These are phyloP conservation scores for Crataegus laevigata DNA, from an alignment of 306 rosid species.

Conservation along the genomic window DNA sequence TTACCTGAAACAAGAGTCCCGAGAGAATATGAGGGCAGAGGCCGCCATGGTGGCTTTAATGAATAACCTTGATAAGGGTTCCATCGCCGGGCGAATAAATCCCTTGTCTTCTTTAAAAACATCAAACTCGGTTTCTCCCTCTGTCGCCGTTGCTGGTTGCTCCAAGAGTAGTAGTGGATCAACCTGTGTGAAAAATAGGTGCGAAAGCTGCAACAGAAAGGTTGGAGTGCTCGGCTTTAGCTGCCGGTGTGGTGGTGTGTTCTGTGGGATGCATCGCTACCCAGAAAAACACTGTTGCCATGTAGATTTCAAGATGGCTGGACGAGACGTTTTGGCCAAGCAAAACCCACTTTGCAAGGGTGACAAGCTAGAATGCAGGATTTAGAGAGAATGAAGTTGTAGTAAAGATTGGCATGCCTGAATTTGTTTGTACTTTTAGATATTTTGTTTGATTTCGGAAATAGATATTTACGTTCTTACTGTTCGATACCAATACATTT, in stretches of 20 bases:
- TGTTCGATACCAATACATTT: not conserved
- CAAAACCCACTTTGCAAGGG: not conserved
- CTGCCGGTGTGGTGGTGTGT: constrained; percentile 11
- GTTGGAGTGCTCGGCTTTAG: not conserved
- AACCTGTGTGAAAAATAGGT: not conserved
- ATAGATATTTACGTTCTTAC: not conserved
- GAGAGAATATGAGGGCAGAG: too few relatives aligned
- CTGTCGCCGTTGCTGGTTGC: too few relatives aligned
- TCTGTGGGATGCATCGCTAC: constrained; percentile 8
- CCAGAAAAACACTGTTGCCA: constrained; percentile 5
- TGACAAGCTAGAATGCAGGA: not conserved
- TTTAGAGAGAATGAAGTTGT: not conserved
- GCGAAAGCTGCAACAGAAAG: constrained; percentile 8
- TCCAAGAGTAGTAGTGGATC: not conserved
- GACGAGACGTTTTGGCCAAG: not conserved
- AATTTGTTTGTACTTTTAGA: too few relatives aligned
- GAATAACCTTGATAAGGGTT: not conserved
- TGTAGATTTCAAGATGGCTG: not conserved
- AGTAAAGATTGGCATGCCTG: too few relatives aligned
- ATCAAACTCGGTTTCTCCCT: not conserved
- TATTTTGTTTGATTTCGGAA: not conserved
- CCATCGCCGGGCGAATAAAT: not conserved
- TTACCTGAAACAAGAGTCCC: not conserved
- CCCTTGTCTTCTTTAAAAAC: not conserved
- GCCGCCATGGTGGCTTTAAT: not conserved